phyloP scores from a whole-genome alignment of 768 basidiomycete genomes.

The Phylloporus sp. region DNA sequence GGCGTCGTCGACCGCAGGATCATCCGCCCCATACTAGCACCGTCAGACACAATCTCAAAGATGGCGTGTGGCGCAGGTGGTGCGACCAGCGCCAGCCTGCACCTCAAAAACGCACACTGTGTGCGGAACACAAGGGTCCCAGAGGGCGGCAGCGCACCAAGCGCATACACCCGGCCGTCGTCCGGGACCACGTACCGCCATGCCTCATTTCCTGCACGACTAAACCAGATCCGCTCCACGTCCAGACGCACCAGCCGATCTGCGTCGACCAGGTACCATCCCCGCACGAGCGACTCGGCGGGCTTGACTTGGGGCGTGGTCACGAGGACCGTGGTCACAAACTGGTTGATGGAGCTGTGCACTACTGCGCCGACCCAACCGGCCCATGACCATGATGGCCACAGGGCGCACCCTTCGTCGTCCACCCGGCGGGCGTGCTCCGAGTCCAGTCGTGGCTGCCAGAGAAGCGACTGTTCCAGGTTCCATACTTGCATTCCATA shows the following conservation, averaged over 20 bases:
- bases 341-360: not conserved
- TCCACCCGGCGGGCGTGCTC: not conserved
- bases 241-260: not conserved
- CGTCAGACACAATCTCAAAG: not conserved
- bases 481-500: not conserved
- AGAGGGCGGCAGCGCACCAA: not conserved
- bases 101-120: not conserved
- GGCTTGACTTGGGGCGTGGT: not conserved
- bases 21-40: not conserved
- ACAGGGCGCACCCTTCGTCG: not conserved
- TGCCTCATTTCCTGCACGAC: not conserved
- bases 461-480: not conserved
- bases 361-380: not conserved
- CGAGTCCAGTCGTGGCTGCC: not conserved
- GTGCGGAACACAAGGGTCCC: not conserved
- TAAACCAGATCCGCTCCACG: not conserved
- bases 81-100: not conserved
- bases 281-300: not conserved
- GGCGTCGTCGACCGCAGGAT: not conserved
- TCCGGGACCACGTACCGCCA: not conserved
- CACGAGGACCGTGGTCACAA: not conserved
- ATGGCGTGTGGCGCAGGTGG: not conserved
- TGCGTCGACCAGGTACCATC: not conserved
- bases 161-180: not conserved
- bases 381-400: slow-evolving; percentile 5